Base-by-base conservation (phyloP, 1,284 basidiomycete species). In the Cryptococcus sp. region DNA sequence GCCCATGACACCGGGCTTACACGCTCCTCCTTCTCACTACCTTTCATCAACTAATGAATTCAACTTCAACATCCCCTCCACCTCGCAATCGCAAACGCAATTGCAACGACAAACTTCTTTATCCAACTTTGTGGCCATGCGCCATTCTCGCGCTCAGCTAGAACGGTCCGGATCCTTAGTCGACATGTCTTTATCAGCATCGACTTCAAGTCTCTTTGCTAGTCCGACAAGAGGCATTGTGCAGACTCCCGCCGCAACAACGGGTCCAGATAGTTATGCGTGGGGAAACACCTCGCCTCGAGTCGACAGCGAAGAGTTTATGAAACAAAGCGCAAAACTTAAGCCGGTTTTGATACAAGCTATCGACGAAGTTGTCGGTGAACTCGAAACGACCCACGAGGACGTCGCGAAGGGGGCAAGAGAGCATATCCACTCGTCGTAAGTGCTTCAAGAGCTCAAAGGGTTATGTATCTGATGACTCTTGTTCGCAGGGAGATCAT, bases 371-470 rank as follows among this genome's bases (percentile, higher is more conserved):
- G 89, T 98, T 16, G 83, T 97, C 48, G 93, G 96, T 67, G 96
- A 99, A 77, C 81, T 99, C 49, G 95, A 97, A 75, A 93, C 91
- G 3, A 94, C 95, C 1, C 93, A 96, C 70, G 91, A 95, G 65
- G 94, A 89, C 72, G 88, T 99, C 13, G 91, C 92, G 4, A 95
- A 92, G 79, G 92, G 91, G 61, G 92, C 94, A 1, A 89, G 87
- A 74, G 93, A 97, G 76, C 95, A 99, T 76, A 91, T 99, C 61
- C 94, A 98, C 78, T 92, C 92, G 11, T 93, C 96, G 92, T 94
- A 72, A 70, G 89, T 79, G 22, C 22, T 41, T 15, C 22, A 19
- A 37, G 39, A 26, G 26, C 23, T 43, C 19, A 13, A 22, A 20
- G 16, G 29, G 39, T 41, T 46, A 47, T 50, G 26, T 23, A 43